Evolutionary conservation across 2,329 filamentous ascomycete species (phyloP).

Genomic region (Penicillium sp.): DNA sequence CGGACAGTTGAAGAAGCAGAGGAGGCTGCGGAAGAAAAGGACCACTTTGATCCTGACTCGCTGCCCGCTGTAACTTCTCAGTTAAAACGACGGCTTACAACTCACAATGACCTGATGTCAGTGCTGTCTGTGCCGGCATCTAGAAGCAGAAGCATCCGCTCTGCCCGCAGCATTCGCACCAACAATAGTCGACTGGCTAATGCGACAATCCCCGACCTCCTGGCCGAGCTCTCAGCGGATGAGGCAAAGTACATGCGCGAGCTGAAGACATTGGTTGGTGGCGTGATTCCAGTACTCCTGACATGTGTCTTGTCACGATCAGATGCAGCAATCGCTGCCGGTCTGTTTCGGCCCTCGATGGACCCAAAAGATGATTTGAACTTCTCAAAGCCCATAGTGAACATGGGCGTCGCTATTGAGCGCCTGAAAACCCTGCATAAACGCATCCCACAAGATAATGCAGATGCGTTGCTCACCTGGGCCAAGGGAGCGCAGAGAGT

Average conservation of each 20-base stretch:
- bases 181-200: constrained; percentile 61
- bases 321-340: constrained; percentile 57
- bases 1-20: constrained; percentile 9
- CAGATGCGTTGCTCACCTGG: constrained; percentile 71
- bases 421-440: constrained; percentile 74
- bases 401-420: constrained; percentile 88
- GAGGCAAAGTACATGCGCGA: constrained; percentile 86
- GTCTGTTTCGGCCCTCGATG: constrained; percentile 58
- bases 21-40: constrained; percentile 31
- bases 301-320: constrained; percentile 73
- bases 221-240: constrained; percentile 74
- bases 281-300: constrained; percentile 86
- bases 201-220: constrained; percentile 66
- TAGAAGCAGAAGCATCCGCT: constrained; percentile 64
- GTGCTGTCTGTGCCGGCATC: constrained; percentile 66
- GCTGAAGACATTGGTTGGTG: constrained; percentile 85
- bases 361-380: constrained; percentile 53
- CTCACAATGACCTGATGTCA: constrained; percentile 89
- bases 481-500: constrained; percentile 69
- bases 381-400: constrained; percentile 79
- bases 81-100: constrained; percentile 72
- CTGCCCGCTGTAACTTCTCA: constrained; percentile 43
- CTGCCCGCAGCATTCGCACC: constrained; percentile 70
- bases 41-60: constrained; percentile 42
- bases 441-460: constrained; percentile 67